Percentiles rank a stretch among this genome's conserved stretches.
Conservation (phyloP, 202 grass and related monocot genomes). For the Panicum virgatum region DNA sequence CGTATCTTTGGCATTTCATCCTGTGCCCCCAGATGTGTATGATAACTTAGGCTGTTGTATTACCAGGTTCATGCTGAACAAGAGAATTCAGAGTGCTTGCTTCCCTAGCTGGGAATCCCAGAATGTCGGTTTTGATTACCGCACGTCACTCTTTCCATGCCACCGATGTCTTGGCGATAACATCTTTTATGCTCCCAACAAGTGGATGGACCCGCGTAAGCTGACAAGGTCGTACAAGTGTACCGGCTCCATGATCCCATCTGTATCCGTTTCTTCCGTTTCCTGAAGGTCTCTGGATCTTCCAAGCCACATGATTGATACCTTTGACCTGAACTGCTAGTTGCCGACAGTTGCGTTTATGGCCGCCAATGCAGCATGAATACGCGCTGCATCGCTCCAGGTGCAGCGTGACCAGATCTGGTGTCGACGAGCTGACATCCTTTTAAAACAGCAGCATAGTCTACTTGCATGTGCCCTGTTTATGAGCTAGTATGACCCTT, state of each 20-base stretch:
- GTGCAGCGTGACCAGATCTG: slow-evolving; percentile 36
- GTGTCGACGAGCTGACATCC: background rate
- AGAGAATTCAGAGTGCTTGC: slow-evolving; percentile 36
- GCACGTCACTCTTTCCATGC: background rate
- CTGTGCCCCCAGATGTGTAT: background rate
- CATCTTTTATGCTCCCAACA: background rate
- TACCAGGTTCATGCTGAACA: slow-evolving; percentile 33
- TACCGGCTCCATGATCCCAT: background rate
- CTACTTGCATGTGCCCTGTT: slow-evolving; percentile 36
- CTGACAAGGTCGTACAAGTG: background rate
- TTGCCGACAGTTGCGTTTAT: slow-evolving; percentile 16
- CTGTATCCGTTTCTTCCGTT: background rate
- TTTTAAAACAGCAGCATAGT: background rate
- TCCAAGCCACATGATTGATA: background rate
- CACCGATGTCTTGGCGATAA: background rate
- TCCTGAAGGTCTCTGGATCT: background rate
- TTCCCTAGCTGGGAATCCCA: slow-evolving; percentile 24
- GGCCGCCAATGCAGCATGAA: background rate
- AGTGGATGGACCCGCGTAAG: background rate
- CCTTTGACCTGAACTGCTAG: slow-evolving; percentile 32
- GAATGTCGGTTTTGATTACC: slow-evolving; percentile 38
- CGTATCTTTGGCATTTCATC: background rate
- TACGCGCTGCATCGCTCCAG: slow-evolving; percentile 22
- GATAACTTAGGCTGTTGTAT: slow-evolving; percentile 35
- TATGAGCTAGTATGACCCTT: background rate